Evolutionary conservation across 352 stramenopile species (phyloP).

Genomic region (Globisporangium heterothallicum): DNA sequence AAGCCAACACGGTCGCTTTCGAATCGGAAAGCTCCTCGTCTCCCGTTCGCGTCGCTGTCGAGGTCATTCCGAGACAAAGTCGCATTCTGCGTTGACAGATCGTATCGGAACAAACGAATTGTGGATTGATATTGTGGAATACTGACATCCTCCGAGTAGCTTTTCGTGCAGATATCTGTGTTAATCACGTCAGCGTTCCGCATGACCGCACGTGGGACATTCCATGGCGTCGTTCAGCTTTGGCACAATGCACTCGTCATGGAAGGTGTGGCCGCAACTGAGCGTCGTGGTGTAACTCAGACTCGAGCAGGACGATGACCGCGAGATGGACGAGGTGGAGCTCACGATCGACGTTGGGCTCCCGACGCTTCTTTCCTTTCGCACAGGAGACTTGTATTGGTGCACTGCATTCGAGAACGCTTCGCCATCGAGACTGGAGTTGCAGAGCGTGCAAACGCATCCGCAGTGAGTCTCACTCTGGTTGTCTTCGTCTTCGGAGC

Average conservation of each 20-base stretch:
- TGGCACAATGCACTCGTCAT: constrained; percentile 53
- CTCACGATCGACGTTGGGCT: constrained; percentile 4
- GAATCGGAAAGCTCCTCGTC: too few relatives aligned
- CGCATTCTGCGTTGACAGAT: too few relatives aligned
- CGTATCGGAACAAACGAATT: too few relatives aligned
- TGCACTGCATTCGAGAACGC: not conserved
- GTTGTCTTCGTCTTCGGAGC: constrained; percentile 23
- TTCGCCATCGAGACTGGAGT: not conserved
- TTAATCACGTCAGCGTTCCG: not conserved
- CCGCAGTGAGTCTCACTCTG: not conserved
- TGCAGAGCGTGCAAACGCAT: not conserved
- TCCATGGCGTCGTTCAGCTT: constrained; percentile 43
- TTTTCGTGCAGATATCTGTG: too few relatives aligned
- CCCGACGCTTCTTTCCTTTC: not conserved
- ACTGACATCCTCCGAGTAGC: not conserved
- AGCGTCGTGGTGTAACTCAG: constrained; percentile 36
- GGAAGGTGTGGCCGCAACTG: constrained; percentile 45
- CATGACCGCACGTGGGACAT: constrained; percentile 33
- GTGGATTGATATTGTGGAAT: constrained; percentile 2
- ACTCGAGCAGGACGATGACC: not conserved
- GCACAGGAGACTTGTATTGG: not conserved
- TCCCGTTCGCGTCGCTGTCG: too few relatives aligned
- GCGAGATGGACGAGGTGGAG: not conserved
- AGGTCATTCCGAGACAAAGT: too few relatives aligned
- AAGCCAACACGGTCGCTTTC: too few relatives aligned